phyloP scores from a whole-genome alignment of 768 basidiomycete genomes.

The Hygrophorus russula region DNA sequence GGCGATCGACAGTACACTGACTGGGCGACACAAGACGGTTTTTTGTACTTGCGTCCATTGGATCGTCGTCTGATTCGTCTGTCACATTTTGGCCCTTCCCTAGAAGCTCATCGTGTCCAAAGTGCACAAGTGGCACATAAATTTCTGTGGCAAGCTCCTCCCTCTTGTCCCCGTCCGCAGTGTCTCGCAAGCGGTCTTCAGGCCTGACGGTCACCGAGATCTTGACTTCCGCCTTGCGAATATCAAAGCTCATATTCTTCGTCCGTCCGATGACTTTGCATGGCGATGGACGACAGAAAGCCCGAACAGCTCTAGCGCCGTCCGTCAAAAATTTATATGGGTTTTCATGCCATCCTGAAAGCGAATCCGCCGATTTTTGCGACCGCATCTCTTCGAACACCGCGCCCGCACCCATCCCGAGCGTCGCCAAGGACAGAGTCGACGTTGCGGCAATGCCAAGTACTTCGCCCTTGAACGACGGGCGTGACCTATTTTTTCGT shows the following conservation, averaged over 20 bases:
- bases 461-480: not conserved
- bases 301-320: conserved; percentile 74
- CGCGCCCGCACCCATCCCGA: conserved; percentile 13
- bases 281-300: conserved; percentile 82
- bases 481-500: conserved; percentile 14
- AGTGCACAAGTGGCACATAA: conserved; percentile 86
- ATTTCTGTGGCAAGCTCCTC: conserved; percentile 71
- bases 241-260: conserved; percentile 62
- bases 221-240: conserved; percentile 58
- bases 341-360: conserved; percentile 29
- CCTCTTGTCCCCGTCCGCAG: conserved; percentile 18
- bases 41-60: not conserved
- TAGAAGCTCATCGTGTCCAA: conserved; percentile 36
- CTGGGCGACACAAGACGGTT: too few species aligned
- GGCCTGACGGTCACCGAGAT: conserved; percentile 51
- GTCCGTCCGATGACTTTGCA: conserved; percentile 61
- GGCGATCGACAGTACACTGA: not conserved
- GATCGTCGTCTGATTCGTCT: conserved; percentile 3
- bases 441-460: conserved; percentile 15
- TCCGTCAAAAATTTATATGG: conserved; percentile 70
- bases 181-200: conserved; percentile 34
- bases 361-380: conserved; percentile 9
- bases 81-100: conserved; percentile 2
- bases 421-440: conserved; percentile 24
- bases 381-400: conserved; percentile 11